Evolutionary conservation across 2,329 filamentous ascomycete genomes (phyloP).

Genomic region (Pseudogymnoascus sp.): DNA sequence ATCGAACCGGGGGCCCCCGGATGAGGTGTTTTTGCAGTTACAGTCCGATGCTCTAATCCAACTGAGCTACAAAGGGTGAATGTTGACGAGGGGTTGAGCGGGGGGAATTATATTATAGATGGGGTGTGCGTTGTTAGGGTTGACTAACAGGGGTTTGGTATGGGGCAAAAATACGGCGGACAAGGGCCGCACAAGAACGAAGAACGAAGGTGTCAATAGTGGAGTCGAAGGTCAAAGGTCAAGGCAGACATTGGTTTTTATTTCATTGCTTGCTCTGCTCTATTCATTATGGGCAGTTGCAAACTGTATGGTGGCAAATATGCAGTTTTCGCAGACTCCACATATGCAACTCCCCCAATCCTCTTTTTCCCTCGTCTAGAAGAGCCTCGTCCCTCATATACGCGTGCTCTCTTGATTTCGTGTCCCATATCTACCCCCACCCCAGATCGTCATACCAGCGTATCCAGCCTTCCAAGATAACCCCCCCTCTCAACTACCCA

Average conservation of each 20-base stretch:
- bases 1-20: slow-evolving; percentile 11
- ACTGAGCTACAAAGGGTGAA: slow-evolving; percentile 11
- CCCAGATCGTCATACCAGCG: not conserved
- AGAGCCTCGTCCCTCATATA: slow-evolving; percentile 1
- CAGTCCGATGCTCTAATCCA: slow-evolving; percentile 12
- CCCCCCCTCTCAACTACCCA: not conserved
- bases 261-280: not conserved
- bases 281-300: slow-evolving; percentile 3
- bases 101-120: slow-evolving; percentile 1
- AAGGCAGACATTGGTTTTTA: not conserved
- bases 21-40: slow-evolving; percentile 10
- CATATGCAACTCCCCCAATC: not conserved
- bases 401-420: slow-evolving; percentile 1
- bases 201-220: not conserved
- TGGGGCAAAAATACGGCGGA: not conserved
- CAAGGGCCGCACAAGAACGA: not conserved
- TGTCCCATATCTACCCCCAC: not conserved
- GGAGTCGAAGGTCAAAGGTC: not conserved
- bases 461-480: not conserved
- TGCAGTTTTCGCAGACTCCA: slow-evolving; percentile 2
- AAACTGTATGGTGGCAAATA: not conserved
- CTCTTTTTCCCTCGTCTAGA: not conserved
- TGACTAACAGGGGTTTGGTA: not conserved
- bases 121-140: not conserved
- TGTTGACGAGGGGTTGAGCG: not conserved